Percentiles rank a stretch among this genome's conserved stretches.
Conservation (phyloP, 2,329 filamentous ascomycete species). For the Aspergillus vadensis region DNA sequence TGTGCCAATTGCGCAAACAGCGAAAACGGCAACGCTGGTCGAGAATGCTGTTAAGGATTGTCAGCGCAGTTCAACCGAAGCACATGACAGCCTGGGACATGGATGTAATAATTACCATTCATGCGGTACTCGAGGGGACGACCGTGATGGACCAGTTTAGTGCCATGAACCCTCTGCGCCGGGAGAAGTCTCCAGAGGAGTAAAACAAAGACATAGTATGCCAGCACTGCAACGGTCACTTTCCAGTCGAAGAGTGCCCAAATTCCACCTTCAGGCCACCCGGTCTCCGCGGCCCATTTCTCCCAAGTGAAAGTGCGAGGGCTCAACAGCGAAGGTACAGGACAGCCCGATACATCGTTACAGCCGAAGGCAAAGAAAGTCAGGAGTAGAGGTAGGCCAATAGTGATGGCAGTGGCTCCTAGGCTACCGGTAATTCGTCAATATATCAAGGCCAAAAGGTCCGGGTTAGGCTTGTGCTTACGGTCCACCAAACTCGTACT, state of each 20-base stretch:
- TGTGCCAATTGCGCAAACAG: conserved; percentile 70
- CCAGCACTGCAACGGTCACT: conserved; percentile 66
- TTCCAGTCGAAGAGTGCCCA: conserved; percentile 55
- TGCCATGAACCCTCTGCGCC: conserved; percentile 68
- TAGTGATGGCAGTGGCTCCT: conserved; percentile 72
- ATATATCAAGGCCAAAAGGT: background rate
- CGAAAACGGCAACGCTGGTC: conserved; percentile 69
- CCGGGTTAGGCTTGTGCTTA: conserved; percentile 27
- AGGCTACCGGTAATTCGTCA: conserved; percentile 52
- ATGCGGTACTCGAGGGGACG: conserved; percentile 77
- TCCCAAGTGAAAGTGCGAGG: conserved; percentile 69
- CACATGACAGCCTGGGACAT: background rate
- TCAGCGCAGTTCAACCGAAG: background rate
- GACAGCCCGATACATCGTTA: conserved; percentile 88
- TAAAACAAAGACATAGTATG: conserved; percentile 74
- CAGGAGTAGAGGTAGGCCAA: conserved; percentile 74
- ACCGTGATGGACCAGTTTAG: conserved; percentile 63
- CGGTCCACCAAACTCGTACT: conserved; percentile 47
- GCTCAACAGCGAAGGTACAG: conserved; percentile 72
- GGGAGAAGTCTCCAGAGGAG: conserved; percentile 74
- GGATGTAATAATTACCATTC: conserved; percentile 56
- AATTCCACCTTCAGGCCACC: conserved; percentile 71
- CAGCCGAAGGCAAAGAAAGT: conserved; percentile 80
- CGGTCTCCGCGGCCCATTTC: conserved; percentile 72
- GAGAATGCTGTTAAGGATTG: conserved; percentile 60